Evolutionary conservation across 169 alveolate genomes (phyloP).

Genomic region (Blepharisma undulans): DNA sequence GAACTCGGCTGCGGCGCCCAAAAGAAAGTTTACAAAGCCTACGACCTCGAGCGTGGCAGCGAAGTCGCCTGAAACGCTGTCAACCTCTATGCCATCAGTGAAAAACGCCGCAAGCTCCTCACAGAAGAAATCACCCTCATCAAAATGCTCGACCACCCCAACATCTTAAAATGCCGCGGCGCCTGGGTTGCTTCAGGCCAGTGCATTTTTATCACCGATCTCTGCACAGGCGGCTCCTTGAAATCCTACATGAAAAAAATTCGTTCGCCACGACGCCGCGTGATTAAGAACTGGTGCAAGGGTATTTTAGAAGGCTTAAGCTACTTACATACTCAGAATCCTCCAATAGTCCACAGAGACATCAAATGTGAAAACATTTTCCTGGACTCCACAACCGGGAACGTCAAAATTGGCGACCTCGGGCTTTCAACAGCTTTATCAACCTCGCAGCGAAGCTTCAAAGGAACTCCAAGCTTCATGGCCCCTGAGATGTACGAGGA

Average conservation of each 20-base stretch:
- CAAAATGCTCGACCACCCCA: slow-evolving; percentile 76
- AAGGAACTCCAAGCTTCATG: slow-evolving; percentile 92
- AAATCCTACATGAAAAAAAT: slow-evolving; percentile 64
- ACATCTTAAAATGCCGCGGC: slow-evolving; percentile 67
- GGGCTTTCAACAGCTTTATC: slow-evolving; percentile 19
- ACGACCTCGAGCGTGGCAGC: slow-evolving; percentile 81
- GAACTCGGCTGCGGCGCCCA: slow-evolving; percentile 87
- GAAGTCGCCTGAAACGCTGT: slow-evolving; percentile 85
- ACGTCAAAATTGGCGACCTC: slow-evolving; percentile 87
- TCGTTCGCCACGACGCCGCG: slow-evolving; percentile 74
- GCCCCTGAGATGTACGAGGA: slow-evolving; percentile 94
- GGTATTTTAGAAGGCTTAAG: slow-evolving; percentile 79
- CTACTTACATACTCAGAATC: slow-evolving; percentile 78
- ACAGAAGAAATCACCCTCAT: slow-evolving; percentile 66
- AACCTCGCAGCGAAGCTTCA: slow-evolving; percentile 51
- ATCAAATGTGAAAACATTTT: slow-evolving; percentile 87
- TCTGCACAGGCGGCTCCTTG: slow-evolving; percentile 68
- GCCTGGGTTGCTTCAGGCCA: slow-evolving; percentile 72
- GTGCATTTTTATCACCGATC: slow-evolving; percentile 82
- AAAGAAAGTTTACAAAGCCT: slow-evolving; percentile 80
- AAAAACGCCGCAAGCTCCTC: slow-evolving; percentile 63
- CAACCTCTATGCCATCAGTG: slow-evolving; percentile 43
- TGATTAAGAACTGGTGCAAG: slow-evolving; percentile 82
- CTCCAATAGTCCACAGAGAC: slow-evolving; percentile 87
- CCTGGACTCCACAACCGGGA: slow-evolving; percentile 78